These are phyloP conservation scores for Lolium rigidum DNA, from an alignment of 176 grass and related monocot species.

Conservation along the genomic window DNA sequence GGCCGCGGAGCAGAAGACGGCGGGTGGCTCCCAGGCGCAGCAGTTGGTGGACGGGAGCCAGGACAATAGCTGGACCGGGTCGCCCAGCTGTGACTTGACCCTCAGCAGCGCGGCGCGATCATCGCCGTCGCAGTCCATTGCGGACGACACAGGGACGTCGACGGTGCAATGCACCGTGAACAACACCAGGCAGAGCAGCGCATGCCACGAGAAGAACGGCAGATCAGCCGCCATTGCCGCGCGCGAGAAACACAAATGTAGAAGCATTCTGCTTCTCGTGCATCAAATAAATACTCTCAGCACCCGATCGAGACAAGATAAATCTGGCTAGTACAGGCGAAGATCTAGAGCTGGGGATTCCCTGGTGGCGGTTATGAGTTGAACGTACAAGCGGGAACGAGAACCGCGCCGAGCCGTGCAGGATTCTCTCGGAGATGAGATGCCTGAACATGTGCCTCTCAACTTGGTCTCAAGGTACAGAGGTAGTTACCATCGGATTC, in stretches of 20 bases:
- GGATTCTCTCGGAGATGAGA: constrained; percentile 11
- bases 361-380: not conserved
- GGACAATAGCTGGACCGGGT: constrained; percentile 54
- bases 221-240: not conserved
- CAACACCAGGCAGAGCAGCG: constrained; percentile 30
- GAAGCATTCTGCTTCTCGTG: not conserved
- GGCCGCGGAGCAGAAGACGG: constrained; percentile 38
- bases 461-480: not conserved
- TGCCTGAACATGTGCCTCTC: constrained; percentile 23
- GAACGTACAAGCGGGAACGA: not conserved
- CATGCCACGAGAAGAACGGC: not conserved
- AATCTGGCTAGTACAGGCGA: not conserved
- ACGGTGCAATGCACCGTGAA: not conserved
- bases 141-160: not conserved
- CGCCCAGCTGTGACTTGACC: constrained; percentile 65
- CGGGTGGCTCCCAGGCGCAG: constrained; percentile 55
- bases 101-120: constrained; percentile 60
- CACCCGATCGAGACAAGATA: not conserved
- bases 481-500: constrained; percentile 6
- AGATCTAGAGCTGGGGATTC: not conserved
- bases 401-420: constrained; percentile 19
- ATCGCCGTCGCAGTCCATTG: constrained; percentile 43
- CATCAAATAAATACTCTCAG: not conserved
- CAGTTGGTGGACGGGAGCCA: constrained; percentile 69
- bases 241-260: not conserved